Evolutionary conservation across 371 early-diverging fungal genomes (phyloP).

Genomic region (Mortierella sp.): DNA sequence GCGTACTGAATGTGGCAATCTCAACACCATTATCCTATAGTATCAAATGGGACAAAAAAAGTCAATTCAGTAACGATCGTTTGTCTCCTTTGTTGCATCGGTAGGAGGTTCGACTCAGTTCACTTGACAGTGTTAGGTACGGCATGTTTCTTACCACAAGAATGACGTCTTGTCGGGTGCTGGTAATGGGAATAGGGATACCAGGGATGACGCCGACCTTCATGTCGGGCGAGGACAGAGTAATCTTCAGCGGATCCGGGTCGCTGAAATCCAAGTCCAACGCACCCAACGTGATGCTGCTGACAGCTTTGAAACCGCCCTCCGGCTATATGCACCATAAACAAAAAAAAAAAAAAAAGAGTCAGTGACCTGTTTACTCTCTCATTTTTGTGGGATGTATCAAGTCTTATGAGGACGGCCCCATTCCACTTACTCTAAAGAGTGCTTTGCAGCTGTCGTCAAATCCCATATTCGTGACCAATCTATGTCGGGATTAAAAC

Average conservation of each 20-base stretch:
- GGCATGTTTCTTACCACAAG: neutral
- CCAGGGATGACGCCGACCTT: neutral
- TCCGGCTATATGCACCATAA: neutral
- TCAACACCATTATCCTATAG: conserved; percentile 15
- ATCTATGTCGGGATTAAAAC: too few species aligned
- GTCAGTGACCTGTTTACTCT: too few species aligned
- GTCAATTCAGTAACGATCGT: neutral
- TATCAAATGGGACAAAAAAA: neutral
- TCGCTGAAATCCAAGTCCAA: neutral
- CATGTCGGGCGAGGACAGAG: neutral
- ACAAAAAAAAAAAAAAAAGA: too few species aligned
- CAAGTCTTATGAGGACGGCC: too few species aligned
- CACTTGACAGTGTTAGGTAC: too few species aligned
- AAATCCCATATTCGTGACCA: neutral
- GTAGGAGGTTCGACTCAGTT: neutral
- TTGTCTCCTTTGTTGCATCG: neutral
- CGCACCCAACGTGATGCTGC: neutral
- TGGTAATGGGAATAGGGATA: neutral
- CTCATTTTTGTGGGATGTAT: too few species aligned
- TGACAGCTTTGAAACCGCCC: neutral
- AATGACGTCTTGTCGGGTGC: neutral
- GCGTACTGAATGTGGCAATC: conserved; percentile 19
- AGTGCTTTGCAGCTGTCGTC: neutral
- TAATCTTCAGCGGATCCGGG: neutral
- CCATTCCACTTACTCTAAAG: neutral